A percentile compares a stretch with the other conserved stretches of the same genome.
phyloP scores from a whole-genome alignment of 208 protist genomes.

The Wallacemonas sp. region DNA sequence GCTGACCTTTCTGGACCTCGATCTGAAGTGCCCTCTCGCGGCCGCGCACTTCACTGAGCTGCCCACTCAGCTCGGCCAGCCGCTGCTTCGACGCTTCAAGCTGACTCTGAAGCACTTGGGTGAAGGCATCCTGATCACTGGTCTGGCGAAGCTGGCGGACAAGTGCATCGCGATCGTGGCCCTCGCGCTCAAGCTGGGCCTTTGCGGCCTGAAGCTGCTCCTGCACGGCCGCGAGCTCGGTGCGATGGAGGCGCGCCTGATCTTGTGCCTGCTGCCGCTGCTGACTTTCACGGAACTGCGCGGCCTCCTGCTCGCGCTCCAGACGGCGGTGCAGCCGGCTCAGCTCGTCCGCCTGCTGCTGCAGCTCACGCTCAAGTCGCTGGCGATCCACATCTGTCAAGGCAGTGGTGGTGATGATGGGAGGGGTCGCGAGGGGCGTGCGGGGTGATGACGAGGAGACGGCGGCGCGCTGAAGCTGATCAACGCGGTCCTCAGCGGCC shows the following conservation, averaged over 20 bases:
- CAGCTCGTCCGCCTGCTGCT: conserved; percentile 40
- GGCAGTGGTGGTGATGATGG: conserved; percentile 12
- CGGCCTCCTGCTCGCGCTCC: conserved; percentile 53
- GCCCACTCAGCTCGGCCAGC: conserved; percentile 50
- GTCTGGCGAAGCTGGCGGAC: conserved; percentile 38
- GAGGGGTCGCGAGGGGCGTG: conserved; percentile 1
- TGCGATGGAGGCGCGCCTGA: conserved; percentile 31
- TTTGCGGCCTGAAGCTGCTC: conserved; percentile 39
- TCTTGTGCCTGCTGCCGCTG: conserved; percentile 51
- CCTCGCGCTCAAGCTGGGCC: conserved; percentile 22
- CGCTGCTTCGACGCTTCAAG: conserved; percentile 60
- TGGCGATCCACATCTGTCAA: conserved; percentile 15
- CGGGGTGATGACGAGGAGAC: neutral
- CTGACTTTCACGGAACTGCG: conserved; percentile 41
- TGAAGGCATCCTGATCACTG: conserved; percentile 42
- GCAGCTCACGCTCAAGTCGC: conserved; percentile 41
- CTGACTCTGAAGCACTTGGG: conserved; percentile 51
- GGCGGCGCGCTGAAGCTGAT: conserved; percentile 23
- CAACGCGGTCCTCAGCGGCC: conserved; percentile 45
- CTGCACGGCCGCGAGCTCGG: conserved; percentile 46
- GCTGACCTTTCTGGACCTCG: conserved; percentile 36
- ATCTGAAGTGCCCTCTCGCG: conserved; percentile 47
- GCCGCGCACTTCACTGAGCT: conserved; percentile 40
- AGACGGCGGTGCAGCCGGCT: conserved; percentile 59
- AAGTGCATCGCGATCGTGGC: conserved; percentile 41